phyloP scores from a whole-genome alignment of 139 green algal genomes.

The Trebouxia sp. region DNA sequence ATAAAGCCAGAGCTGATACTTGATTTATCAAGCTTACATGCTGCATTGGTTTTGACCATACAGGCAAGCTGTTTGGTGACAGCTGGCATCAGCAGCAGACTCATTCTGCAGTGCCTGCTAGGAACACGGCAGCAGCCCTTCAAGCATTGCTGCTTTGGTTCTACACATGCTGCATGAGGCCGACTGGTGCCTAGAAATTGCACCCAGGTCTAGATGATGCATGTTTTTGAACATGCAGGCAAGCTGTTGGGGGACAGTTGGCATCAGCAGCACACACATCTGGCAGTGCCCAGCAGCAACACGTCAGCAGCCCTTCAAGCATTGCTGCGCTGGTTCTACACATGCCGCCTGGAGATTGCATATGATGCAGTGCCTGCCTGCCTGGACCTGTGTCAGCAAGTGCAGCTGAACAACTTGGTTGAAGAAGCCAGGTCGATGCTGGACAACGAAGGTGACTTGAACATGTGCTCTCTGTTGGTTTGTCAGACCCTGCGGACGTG shows the following conservation, averaged over 20 bases:
- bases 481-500: neutral
- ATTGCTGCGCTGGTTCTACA: conserved; percentile 32
- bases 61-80: no score
- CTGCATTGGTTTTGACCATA: no score
- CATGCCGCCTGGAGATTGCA: conserved; percentile 1
- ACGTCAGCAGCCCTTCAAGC: neutral
- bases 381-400: neutral
- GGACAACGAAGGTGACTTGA: neutral
- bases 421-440: neutral
- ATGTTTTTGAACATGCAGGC: conserved; percentile 12
- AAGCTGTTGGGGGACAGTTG: conserved; percentile 2
- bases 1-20: no score
- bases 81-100: no score
- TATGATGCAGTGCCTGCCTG: conserved; percentile 14
- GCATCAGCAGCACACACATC: neutral
- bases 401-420: conserved; percentile 7
- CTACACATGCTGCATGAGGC: no score
- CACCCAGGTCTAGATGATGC: no score
- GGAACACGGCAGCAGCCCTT: no score
- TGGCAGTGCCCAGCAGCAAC: neutral
- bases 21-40: no score
- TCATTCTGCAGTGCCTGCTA: no score
- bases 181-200: no score
- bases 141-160: no score
- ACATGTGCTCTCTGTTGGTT: neutral